Evolutionary conservation across 352 stramenopile species (phyloP), one percentile per base, ranked within the genome.

Genomic region (Phytophthora rubi): DNA sequence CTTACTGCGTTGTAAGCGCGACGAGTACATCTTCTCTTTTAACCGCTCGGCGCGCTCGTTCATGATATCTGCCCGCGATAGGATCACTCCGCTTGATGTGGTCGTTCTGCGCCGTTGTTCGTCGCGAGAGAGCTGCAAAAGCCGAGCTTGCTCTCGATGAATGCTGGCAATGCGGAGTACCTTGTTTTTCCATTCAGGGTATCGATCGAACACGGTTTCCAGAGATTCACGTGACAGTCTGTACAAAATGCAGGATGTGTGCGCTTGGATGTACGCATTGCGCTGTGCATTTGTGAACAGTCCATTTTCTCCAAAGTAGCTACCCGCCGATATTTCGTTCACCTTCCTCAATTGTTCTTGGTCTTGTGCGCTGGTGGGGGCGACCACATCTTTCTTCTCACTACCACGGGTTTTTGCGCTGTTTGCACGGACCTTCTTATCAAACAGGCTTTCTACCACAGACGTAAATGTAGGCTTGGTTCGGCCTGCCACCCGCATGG

Each of bases 291-390:
- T 85, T 21, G 76, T 74, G 39, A 91, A 91, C 1, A 92, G 58
- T 2, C 64, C 81, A n/a, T 87, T 86, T 23, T 92, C 85, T 6
- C 81, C 85, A 57, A 91, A 92, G 73, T 90, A 90, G 53, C 65
- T 85, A 2, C 82, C 82, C 0, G 77, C 70, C 0, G 52, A 63
- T 26, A 92, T 81, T 44, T 87, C 75, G 28, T 83, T 88, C 5
- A 91, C 35, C 52, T 90, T 88, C 0, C 57, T 80, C 18, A 90
- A 56, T 28, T 73, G 49, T 4, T 77, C 69, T 15, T 44, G 18
- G 39, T 47, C 12, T 47, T 47, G 39, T 6, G 39, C 16, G 39
- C 6, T 47, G 13, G 12, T 47, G 16, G 39, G 39, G 39, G 39
- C 8, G 15, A 47, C 39, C 39, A 8, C 16, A 8, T 9, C 16